Evolutionary conservation across 139 green algal genomes (phyloP), one percentile per base, ranked within the genome.

Genomic region (Microglena sp.): DNA sequence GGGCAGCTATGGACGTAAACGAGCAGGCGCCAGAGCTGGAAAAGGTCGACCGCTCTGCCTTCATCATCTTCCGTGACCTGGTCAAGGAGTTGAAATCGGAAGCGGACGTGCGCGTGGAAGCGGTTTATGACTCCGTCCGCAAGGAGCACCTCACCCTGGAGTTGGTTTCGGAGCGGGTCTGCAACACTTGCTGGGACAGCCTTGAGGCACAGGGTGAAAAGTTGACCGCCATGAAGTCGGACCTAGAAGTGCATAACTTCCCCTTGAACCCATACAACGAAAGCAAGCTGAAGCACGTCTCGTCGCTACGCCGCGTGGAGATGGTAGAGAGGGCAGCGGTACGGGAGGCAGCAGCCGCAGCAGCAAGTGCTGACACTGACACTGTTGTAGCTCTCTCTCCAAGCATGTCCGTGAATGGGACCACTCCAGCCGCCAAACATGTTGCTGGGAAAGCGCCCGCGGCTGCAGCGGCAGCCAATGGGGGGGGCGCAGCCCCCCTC

Each of bases 291-390:
- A 18, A 67, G 60, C 50, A 62, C 1, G 65, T 63, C 59, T 55
- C 74, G 62, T 63, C 71, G 34, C 59, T 79, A 32, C 67, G 73
- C 15, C 34, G 60, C 0, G 61, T 79, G 63, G 73, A 79, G 73
- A 21, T 72, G 28, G 33, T 45, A 29, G 73, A 79, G 59, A 60
- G 11, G 40, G 15, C 40, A 18, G 15, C 40, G 40, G 18, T 18
- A 18, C 40, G 15, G 40, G 40, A 18, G 40, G 15, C 40, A 11
- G 40, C 40, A 24, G 40, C 40, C 18, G 40, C 40, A 18, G 18
- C 40, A 11, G 40, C 40, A 11, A 50, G 15, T 18, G 40, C 40
- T 50, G 40, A 11, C 40, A 24, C 40, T 11, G 11, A 11, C 18
- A 24, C 40, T 50, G 40, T 11, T 11, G 40, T 18, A 50, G 40